Evolutionary conservation across 441 rosid species (phyloP), one percentile per base, ranked within the genome.

Genomic region (Populus tomentosa): DNA sequence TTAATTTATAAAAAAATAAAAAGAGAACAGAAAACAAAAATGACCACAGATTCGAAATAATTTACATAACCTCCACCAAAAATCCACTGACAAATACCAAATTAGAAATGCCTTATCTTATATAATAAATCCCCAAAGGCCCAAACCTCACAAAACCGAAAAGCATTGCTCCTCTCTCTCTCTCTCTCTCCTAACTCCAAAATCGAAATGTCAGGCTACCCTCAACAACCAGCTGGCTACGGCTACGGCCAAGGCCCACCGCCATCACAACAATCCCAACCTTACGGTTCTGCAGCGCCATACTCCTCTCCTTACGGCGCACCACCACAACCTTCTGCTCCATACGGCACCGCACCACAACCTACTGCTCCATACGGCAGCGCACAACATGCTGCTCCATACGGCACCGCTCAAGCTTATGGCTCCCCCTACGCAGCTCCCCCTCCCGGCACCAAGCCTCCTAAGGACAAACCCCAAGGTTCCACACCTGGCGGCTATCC

Each of bases 191-290:
- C 89, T 0, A 30, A 30, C 11, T 8, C 10, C 7, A 8, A 72
- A 21, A 20, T 36, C 10, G 35, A 7, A 20, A 93, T 93, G 98
- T 81, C 93, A 64, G 92, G 96, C 42, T 88, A 93, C 75, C 92
- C 94, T 61, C 87, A 88, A 65, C 82, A 79, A 3, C 89, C 84
- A 0, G 50, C 85, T 2, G 82, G 82, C 53, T 79, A 85, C 77
- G 84, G 87, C 77, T 86, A 86, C 78, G 87, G 87, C 76, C 28
- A 30, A 3, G 32, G 32, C 86, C 86, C 76, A 5, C 74, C 79
- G 10, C 81, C 77, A 35, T 0, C 38, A 0, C 38, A 35, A 35
- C 38, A 35, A 35, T 5, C 38, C 8, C 38, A 35, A 35, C 38
- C 38, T 7, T 83, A 82, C 87, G 82, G 88, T 72, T 70, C 88